Base-by-base conservation (phyloP, 179 eudicot species). In the Silene vulgaris region DNA sequence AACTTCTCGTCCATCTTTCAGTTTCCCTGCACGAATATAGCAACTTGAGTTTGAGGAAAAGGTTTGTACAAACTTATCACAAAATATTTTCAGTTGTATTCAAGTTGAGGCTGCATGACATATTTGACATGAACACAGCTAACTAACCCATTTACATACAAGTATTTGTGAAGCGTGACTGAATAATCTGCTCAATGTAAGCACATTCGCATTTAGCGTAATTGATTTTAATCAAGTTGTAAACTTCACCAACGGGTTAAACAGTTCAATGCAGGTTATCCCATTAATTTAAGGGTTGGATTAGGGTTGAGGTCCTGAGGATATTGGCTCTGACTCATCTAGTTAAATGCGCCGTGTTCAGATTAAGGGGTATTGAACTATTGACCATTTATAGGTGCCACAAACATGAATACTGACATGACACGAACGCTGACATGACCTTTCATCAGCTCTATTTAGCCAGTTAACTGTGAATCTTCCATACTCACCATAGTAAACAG, bases 401-500 rank as follows among this genome's bases (percentile, higher is more conserved):
- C 59, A 52, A 52, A 52, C 59, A 14, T 17, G 59, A 52, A 52
- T 2, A 52, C 57, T 52, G n/a, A 13, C n/a, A 52, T 52, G 57
- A 52, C 5, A 52, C 7, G 50, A 45, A 45, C 50, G 12, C n/a
- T 45, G 50, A 45, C 8, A 0, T 14, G 57, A 52, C 57, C 57
- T 52, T 52, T 52, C 57, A 52, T 52, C 59, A 52, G 59, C 59
- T 52, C 59, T 52, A 52, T 16, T 52, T 52, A 4, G 37, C 21
- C 43, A 71, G 43, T 14, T 26, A 37, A 12, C 5, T 32, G 60
- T 57, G 59, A 52, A 52, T 52, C 59, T 13, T 52, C 17, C 75
- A 8, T 26, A 40, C 81, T 77, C 88, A 93, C 98, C 98, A 76
- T 90, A 83, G 81, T 89, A 93, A n/a, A 93, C 98, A 11, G 88